phyloP scores from a whole-genome alignment of 202 grass and related monocot species.

The Bolboschoenoplectus hybrid region DNA sequence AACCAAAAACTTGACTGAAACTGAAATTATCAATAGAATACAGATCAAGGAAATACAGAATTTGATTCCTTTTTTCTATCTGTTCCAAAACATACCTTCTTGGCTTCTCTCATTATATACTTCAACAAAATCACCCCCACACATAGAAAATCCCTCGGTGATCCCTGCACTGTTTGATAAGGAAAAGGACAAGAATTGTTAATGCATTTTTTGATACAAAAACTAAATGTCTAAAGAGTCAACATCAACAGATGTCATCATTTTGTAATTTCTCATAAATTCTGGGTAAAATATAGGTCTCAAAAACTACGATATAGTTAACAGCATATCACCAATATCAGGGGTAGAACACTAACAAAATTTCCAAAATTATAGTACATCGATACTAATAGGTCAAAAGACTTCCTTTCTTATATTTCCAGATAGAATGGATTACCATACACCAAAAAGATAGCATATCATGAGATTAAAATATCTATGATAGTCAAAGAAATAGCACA shows the following conservation, averaged over 20 bases:
- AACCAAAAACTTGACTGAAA: slow-evolving; percentile 29
- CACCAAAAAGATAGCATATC: not conserved
- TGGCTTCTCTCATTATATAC: slow-evolving; percentile 90
- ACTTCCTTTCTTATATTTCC: not conserved
- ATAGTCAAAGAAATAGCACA: not conserved
- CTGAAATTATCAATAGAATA: slow-evolving; percentile 28
- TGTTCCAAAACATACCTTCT: slow-evolving; percentile 57
- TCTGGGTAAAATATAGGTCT: not conserved
- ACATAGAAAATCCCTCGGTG: slow-evolving; percentile 98
- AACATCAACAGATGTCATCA: not conserved
- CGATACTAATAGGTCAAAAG: not conserved
- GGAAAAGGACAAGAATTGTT: slow-evolving; percentile 25
- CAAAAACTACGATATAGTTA: not conserved
- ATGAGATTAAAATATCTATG: not conserved
- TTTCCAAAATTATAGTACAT: slow-evolving; percentile 16
- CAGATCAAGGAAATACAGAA: not conserved
- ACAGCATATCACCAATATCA: slow-evolving; percentile 18
- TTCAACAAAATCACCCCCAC: slow-evolving; percentile 93
- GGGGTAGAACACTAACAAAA: not conserved
- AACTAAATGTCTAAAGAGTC: not conserved
- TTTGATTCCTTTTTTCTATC: not conserved
- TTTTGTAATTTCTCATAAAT: slow-evolving; percentile 8
- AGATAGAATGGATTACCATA: not conserved
- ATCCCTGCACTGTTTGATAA: slow-evolving; percentile 72
- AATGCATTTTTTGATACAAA: slow-evolving; percentile 13